Conservation (phyloP, 805 yeast genomes). For the Wickerhamomyces chambardii region DNA sequence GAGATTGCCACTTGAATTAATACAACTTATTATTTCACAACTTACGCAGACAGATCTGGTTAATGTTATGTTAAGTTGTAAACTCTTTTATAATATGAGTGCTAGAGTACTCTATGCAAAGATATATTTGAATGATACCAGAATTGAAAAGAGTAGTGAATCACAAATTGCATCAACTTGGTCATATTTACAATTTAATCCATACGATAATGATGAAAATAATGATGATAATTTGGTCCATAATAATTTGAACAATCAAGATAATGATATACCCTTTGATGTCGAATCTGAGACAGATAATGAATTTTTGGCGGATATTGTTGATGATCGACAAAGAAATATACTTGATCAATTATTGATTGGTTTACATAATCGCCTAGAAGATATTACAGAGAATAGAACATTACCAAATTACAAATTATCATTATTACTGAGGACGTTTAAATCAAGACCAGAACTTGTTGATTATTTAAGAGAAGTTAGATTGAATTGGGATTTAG, state of each 20-base stretch:
- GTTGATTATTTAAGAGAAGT: conserved; percentile 25
- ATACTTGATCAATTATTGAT: too few relatives aligned
- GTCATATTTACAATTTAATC: conserved; percentile 20
- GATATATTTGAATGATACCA: conserved; percentile 31
- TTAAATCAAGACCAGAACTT: conserved; percentile 11
- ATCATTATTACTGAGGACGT: conserved; percentile 15
- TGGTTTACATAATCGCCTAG: too few relatives aligned
- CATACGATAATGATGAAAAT: too few relatives aligned
- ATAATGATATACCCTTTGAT: too few relatives aligned
- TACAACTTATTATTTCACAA: conserved; percentile 6
- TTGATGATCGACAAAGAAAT: conserved; percentile 18
- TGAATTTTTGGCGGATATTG: too few relatives aligned
- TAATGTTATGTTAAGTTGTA: conserved; percentile 16
- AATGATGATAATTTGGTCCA: too few relatives aligned
- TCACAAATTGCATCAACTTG: conserved; percentile 29
- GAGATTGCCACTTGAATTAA: conserved; percentile 15
- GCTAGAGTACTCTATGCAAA: conserved; percentile 23
- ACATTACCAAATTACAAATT: conserved; percentile 22
- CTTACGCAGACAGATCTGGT: conserved; percentile 26
- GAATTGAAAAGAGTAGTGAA: conserved; percentile 25
- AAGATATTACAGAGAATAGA: too few relatives aligned
- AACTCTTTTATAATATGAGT: conserved; percentile 20
- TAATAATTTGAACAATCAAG: too few relatives aligned
- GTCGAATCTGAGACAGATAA: too few relatives aligned
- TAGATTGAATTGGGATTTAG: conserved; percentile 33